phyloP scores from a whole-genome alignment of 106 monocot genomes.

The Xerophyta viscosa region DNA sequence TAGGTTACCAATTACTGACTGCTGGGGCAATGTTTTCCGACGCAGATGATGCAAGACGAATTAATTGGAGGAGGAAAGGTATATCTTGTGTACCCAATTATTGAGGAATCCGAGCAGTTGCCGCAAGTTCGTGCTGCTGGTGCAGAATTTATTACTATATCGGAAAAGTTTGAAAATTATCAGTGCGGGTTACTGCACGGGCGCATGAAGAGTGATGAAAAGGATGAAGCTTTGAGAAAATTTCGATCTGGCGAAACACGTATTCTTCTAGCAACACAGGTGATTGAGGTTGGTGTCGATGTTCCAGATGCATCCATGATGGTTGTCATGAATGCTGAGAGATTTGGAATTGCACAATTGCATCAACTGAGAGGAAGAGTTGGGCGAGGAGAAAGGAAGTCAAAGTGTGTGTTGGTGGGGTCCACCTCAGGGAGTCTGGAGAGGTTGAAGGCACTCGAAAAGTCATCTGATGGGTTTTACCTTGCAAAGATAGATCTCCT shows the following conservation, averaged over 20 bases:
- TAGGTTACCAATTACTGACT: too few relatives aligned
- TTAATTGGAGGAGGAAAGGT: conserved; percentile 61
- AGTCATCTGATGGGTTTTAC: conserved; percentile 87
- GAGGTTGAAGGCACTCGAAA: conserved; percentile 71
- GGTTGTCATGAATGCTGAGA: conserved; percentile 98
- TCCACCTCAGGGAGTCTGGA: conserved; percentile 49
- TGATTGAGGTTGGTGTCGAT: conserved; percentile 96
- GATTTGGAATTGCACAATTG: conserved; percentile 93
- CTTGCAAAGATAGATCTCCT: conserved; percentile 82
- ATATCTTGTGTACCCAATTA: conserved; percentile 90
- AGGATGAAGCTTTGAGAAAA: conserved; percentile 50
- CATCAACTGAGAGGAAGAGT: conserved; percentile 97
- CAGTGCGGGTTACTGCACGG: conserved; percentile 90
- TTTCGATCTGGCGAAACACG: conserved; percentile 78
- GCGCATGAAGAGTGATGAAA: conserved; percentile 78
- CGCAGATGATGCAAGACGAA: conserved; percentile 93
- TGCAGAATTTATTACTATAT: conserved; percentile 46
- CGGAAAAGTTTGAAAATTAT: conserved; percentile 51
- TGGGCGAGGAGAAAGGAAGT: conserved; percentile 73
- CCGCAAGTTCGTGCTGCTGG: conserved; percentile 80
- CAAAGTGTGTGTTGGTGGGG: conserved; percentile 77
- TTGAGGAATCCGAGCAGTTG: conserved; percentile 81
- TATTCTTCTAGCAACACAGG: conserved; percentile 83
- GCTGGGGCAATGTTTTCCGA: too few relatives aligned
- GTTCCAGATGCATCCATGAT: conserved; percentile 98